Evolutionary conservation across 2,329 filamentous ascomycete species (phyloP).

Genomic region (Diaporthe capsici): DNA sequence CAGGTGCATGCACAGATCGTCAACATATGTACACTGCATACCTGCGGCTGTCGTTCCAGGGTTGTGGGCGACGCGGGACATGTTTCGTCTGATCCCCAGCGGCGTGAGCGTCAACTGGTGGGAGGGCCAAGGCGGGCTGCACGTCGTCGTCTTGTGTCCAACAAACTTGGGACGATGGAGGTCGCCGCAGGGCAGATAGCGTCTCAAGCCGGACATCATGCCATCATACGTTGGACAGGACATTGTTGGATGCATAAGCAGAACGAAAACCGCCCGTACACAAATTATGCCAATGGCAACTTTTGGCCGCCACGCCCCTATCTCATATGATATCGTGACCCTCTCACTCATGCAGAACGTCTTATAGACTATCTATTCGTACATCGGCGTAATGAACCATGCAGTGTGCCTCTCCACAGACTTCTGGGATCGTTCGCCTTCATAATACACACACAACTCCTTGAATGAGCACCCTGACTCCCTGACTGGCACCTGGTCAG

Average conservation of each 20-base stretch:
- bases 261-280: neutral
- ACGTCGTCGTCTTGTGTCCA: neutral
- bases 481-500: neutral
- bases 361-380: neutral
- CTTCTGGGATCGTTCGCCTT: neutral
- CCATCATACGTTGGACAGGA: neutral
- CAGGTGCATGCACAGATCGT: neutral
- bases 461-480: neutral
- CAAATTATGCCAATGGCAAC: neutral
- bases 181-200: neutral
- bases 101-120: neutral
- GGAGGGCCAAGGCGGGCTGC: constrained; percentile 4
- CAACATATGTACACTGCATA: neutral
- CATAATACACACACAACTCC: neutral
- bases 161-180: neutral
- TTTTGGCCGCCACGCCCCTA: neutral
- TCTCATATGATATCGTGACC: neutral
- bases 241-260: neutral
- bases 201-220: neutral
- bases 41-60: constrained; percentile 12
- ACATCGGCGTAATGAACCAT: neutral
- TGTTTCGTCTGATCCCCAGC: constrained; percentile 20
- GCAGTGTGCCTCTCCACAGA: neutral
- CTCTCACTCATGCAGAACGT: neutral
- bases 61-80: neutral